Evolutionary conservation across 202 grass and related monocot species (phyloP).

Genomic region (Alloteropsis angusta): DNA sequence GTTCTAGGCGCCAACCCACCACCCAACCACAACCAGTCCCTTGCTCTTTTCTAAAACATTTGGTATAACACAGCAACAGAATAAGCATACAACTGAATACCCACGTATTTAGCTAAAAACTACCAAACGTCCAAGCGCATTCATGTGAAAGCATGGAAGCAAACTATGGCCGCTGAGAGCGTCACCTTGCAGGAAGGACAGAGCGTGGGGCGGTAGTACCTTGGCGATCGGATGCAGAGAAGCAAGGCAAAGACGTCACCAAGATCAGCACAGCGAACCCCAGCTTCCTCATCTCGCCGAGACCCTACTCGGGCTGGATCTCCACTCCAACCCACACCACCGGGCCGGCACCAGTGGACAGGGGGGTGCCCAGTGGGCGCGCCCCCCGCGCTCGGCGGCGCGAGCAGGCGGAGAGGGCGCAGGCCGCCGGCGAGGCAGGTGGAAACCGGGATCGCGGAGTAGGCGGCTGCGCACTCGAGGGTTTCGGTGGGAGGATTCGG

Average conservation of each 20-base stretch:
- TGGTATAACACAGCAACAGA: neutral
- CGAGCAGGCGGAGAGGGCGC: neutral
- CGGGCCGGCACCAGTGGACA: neutral
- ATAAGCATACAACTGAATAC: neutral
- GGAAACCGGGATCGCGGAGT: neutral
- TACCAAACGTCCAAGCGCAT: neutral
- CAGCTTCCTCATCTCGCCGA: conserved; percentile 15
- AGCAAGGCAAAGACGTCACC: conserved; percentile 19
- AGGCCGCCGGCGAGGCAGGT: neutral
- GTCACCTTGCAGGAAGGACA: neutral
- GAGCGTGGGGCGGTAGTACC: neutral
- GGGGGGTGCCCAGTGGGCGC: neutral
- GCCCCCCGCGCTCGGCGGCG: neutral
- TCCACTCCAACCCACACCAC: neutral
- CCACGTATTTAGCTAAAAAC: neutral
- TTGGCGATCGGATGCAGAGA: conserved; percentile 34
- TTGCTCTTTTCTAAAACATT: neutral
- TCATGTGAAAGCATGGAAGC: neutral
- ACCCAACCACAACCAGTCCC: neutral
- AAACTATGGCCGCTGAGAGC: neutral
- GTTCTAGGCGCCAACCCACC: neutral
- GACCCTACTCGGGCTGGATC: neutral
- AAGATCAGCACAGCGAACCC: conserved; percentile 7
- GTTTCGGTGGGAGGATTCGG: neutral
- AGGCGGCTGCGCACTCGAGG: neutral